Conservation (phyloP, 257 asterid genomes). For the Oldenlandia corymbosa region DNA sequence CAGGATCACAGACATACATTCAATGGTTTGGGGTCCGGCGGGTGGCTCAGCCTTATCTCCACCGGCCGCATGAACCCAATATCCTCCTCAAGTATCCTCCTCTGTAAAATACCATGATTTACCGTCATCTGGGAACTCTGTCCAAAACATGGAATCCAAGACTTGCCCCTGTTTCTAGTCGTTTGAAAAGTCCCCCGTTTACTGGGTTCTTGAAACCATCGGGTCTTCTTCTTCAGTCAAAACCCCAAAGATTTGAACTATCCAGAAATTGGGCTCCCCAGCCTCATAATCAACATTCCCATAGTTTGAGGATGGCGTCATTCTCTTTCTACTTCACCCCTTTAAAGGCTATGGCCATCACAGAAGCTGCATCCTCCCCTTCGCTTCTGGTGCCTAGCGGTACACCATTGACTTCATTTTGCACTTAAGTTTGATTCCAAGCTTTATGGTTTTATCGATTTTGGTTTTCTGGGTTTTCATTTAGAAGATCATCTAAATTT, state of each 20-base stretch:
- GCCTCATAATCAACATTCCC: not conserved
- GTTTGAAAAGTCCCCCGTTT: not conserved
- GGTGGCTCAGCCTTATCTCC: not conserved
- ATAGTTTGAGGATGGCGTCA: not conserved
- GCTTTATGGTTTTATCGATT: not conserved
- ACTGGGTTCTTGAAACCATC: not conserved
- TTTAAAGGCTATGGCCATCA: not conserved
- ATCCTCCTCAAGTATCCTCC: not conserved
- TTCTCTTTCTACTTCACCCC: not conserved
- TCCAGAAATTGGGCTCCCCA: constrained; percentile 2
- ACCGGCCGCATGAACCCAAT: not conserved
- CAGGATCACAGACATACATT: not conserved
- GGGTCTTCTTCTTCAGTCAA: not conserved
- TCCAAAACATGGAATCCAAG: not conserved
- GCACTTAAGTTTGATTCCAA: constrained; percentile 1
- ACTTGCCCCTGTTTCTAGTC: not conserved
- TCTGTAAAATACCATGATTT: not conserved
- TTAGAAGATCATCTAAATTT: no score
- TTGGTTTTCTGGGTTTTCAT: not conserved
- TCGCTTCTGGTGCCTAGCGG: not conserved
- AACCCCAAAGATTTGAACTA: not conserved
- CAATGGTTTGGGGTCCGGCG: not conserved
- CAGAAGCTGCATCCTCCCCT: not conserved
- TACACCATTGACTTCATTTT: not conserved
- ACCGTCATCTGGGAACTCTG: not conserved